Evolutionary conservation across 2,329 filamentous ascomycete species (phyloP).

Genomic region (Capronia epimyces): DNA sequence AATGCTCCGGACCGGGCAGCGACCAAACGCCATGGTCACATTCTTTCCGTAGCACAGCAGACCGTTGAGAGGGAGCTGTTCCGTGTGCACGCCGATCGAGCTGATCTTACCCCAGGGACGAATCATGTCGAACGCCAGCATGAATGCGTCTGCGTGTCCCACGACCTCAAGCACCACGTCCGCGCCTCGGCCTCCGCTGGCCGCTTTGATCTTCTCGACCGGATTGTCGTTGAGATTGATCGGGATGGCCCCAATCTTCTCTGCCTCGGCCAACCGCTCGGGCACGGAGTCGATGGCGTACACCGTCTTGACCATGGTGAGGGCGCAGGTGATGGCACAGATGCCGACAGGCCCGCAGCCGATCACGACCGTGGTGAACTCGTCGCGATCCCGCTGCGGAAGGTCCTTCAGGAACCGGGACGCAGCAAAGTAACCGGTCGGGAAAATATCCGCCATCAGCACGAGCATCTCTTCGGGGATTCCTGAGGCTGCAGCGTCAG

Average conservation of each 20-base stretch:
- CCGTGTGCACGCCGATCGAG: conserved; percentile 29
- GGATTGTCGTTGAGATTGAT: conserved; percentile 56
- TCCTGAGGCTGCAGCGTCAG: conserved; percentile 13
- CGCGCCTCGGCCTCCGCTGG: conserved; percentile 63
- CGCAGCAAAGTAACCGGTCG: conserved; percentile 29
- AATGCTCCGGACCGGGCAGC: conserved; percentile 29
- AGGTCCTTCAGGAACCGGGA: conserved; percentile 28
- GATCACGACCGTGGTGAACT: conserved; percentile 53
- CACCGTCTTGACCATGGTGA: conserved; percentile 57
- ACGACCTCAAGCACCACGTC: conserved; percentile 42
- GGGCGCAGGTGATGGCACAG: conserved; percentile 61
- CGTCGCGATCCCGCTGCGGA: conserved; percentile 23
- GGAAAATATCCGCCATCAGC: conserved; percentile 31
- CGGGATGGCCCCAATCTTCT: conserved; percentile 57
- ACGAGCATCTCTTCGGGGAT: conserved; percentile 33
- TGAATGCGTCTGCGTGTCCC: conserved; percentile 27
- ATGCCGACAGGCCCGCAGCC: conserved; percentile 61
- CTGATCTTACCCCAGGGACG: conserved; percentile 28
- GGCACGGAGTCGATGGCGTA: conserved; percentile 60
- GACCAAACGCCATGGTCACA: conserved; percentile 28
- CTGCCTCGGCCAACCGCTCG: conserved; percentile 54
- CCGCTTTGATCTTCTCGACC: conserved; percentile 55
- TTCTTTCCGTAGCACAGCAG: conserved; percentile 29
- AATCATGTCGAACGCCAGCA: conserved; percentile 29
- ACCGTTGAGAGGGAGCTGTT: conserved; percentile 22